Conservation (phyloP, 2,329 filamentous ascomycete genomes). For the Trichoderma breve region DNA sequence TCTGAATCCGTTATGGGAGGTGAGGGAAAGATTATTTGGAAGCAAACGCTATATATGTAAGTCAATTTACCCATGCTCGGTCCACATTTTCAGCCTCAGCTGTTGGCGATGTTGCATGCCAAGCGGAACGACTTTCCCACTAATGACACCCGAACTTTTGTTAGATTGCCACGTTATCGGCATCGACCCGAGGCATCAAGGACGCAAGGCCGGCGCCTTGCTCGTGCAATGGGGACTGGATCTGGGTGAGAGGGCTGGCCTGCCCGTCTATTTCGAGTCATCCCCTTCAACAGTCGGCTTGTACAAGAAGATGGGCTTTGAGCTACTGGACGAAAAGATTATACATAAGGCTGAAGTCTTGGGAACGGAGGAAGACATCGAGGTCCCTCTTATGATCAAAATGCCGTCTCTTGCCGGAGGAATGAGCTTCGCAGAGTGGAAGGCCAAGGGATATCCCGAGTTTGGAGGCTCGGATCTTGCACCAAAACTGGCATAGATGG, state of each 20-base stretch:
- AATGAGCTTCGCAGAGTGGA: constrained; percentile 38
- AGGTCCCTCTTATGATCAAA: constrained; percentile 42
- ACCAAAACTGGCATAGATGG: background rate
- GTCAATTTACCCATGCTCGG: constrained; percentile 23
- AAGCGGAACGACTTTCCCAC: background rate
- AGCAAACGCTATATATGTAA: constrained; percentile 42
- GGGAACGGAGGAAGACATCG: constrained; percentile 36
- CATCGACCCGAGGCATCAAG: constrained; percentile 44
- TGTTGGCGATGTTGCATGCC: background rate
- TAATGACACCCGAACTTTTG: background rate
- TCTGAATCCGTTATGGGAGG: constrained; percentile 42
- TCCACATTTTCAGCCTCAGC: constrained; percentile 12
- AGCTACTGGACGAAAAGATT: constrained; percentile 38
- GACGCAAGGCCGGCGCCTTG: constrained; percentile 41
- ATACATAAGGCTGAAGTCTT: constrained; percentile 31
- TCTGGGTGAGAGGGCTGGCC: constrained; percentile 1
- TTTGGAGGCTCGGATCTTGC: constrained; percentile 12
- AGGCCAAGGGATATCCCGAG: constrained; percentile 25
- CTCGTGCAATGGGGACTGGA: constrained; percentile 43
- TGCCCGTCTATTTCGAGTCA: constrained; percentile 46
- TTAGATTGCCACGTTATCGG: constrained; percentile 43
- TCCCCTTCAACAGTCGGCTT: constrained; percentile 41
- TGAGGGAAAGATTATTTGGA: constrained; percentile 41
- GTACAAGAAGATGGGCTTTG: constrained; percentile 48
- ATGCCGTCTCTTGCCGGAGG: constrained; percentile 37